phyloP scores from a whole-genome alignment of 768 basidiomycete genomes.

The Naganishia vaughanmartiniae region DNA sequence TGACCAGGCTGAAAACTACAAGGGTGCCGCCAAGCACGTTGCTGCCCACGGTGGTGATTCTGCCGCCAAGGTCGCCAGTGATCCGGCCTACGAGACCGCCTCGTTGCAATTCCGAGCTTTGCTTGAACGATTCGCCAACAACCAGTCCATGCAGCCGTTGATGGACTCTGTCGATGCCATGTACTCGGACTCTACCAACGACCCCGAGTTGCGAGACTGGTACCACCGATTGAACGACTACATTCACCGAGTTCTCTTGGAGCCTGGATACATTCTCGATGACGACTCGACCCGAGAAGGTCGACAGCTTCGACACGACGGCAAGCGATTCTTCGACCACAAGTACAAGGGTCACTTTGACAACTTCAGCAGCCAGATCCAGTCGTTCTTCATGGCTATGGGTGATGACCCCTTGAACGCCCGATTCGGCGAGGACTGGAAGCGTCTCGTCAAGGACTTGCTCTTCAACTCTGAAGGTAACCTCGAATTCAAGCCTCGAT shows the following conservation, averaged over 20 bases:
- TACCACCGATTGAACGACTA: slow-evolving; percentile 65
- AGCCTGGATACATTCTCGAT: slow-evolving; percentile 82
- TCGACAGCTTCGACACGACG: slow-evolving; percentile 63
- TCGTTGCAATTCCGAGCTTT: slow-evolving; percentile 69
- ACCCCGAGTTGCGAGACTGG: slow-evolving; percentile 73
- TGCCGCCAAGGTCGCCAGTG: slow-evolving; percentile 53
- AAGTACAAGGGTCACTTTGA: slow-evolving; percentile 78
- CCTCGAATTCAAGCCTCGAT: slow-evolving; percentile 78
- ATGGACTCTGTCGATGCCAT: slow-evolving; percentile 69
- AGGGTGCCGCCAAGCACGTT: slow-evolving; percentile 57
- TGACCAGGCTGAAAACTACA: slow-evolving; percentile 54
- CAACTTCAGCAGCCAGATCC: slow-evolving; percentile 66
- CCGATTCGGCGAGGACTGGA: slow-evolving; percentile 73
- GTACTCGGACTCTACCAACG: slow-evolving; percentile 69
- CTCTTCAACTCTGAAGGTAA: slow-evolving; percentile 67
- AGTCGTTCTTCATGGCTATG: slow-evolving; percentile 79
- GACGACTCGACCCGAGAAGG: slow-evolving; percentile 69
- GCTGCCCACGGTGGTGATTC: slow-evolving; percentile 51
- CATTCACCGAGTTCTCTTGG: slow-evolving; percentile 70
- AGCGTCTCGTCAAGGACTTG: slow-evolving; percentile 75
- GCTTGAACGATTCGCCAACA: slow-evolving; percentile 87
- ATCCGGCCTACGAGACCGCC: slow-evolving; percentile 61
- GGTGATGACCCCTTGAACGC: slow-evolving; percentile 79
- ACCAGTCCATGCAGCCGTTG: slow-evolving; percentile 64
- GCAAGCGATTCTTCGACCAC: slow-evolving; percentile 71